Evolutionary conservation across 805 yeast genomes (phyloP).

Genomic region (Wickerhamiella slavikovae): DNA sequence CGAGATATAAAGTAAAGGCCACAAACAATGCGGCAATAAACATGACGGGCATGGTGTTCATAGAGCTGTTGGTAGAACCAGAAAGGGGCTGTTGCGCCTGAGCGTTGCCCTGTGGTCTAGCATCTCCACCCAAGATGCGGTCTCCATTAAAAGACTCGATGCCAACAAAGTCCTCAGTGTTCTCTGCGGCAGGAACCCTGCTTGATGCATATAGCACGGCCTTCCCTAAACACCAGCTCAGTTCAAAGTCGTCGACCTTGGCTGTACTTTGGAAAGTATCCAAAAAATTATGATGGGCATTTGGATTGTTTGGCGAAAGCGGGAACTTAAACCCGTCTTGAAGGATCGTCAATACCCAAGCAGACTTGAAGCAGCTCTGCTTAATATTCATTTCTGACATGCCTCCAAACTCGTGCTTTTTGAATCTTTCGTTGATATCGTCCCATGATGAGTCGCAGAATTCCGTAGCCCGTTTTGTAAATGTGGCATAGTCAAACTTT

Average conservation of each 20-base stretch:
- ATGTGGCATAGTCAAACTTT: constrained; percentile 54
- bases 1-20: too few species aligned
- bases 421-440: constrained; percentile 24
- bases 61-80: too few species aligned
- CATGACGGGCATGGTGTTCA: too few species aligned
- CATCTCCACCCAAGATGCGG: neutral
- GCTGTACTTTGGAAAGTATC: constrained; percentile 69
- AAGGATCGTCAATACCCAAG: constrained; percentile 76
- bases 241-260: constrained; percentile 59
- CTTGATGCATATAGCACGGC: constrained; percentile 68
- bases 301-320: constrained; percentile 14
- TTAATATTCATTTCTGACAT: constrained; percentile 35
- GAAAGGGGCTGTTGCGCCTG: too few species aligned
- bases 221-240: constrained; percentile 91
- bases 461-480: constrained; percentile 40
- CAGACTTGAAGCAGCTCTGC: constrained; percentile 82
- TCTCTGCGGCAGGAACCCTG: constrained; percentile 21
- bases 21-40: too few species aligned
- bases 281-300: constrained; percentile 16
- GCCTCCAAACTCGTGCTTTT: constrained; percentile 33
- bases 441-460: constrained; percentile 69
- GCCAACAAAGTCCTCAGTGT: neutral
- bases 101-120: too few species aligned
- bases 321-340: constrained; percentile 91
- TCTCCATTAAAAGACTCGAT: neutral